Evolutionary conservation across 202 grass and related monocot genomes (phyloP).

Genomic region (Dendrocalamus latiflorus): DNA sequence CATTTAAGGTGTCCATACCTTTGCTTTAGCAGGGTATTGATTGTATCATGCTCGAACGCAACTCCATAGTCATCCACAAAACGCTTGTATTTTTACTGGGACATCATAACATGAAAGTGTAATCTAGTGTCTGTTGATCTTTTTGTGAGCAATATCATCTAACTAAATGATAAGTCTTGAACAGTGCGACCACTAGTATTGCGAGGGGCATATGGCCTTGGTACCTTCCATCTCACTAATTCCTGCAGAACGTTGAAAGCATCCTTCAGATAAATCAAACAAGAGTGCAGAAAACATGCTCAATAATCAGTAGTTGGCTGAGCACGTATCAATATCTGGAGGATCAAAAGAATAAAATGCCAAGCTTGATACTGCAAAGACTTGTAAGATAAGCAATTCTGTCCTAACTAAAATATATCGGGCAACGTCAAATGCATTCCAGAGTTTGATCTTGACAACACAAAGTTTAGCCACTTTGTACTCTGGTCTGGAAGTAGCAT

Average conservation of each 20-base stretch:
- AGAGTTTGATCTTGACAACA: neutral
- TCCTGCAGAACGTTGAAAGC: conserved; percentile 46
- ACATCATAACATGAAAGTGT: neutral
- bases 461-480: neutral
- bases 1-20: conserved; percentile 14
- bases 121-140: neutral
- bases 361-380: neutral
- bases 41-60: conserved; percentile 3
- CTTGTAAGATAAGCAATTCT: neutral
- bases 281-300: neutral
- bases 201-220: conserved; percentile 76
- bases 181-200: conserved; percentile 41
- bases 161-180: conserved; percentile 41
- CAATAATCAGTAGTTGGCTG: neutral
- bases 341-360: neutral
- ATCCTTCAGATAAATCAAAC: conserved; percentile 7
- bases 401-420: neutral
- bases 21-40: neutral
- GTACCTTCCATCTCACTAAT: conserved; percentile 78
- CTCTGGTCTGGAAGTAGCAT: neutral
- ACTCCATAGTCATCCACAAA: neutral
- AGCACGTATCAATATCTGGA: neutral
- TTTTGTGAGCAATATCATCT: conserved; percentile 6
- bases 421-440: conserved; percentile 9
- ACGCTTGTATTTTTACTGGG: neutral